These are phyloP conservation scores for Bruguiera gymnorhiza DNA, from an alignment of 345 rosid genomes.

Conservation along the genomic window DNA sequence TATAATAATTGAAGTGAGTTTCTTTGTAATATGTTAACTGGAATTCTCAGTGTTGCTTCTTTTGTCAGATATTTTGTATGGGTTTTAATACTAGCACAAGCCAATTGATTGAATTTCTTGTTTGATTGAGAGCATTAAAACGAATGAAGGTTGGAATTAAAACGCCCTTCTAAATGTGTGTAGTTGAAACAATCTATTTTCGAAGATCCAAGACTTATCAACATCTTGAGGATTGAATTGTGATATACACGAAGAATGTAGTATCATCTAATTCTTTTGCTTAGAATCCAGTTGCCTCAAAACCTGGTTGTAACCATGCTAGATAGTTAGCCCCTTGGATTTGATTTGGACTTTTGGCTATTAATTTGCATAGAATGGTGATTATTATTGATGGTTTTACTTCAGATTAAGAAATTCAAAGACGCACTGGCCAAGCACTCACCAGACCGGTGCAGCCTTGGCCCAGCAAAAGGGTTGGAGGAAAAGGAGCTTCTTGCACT, in stretches of 20 bases:
- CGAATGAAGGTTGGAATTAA: neutral
- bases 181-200: neutral
- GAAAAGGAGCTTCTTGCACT: constrained; percentile 87
- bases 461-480: constrained; percentile 78
- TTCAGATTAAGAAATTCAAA: constrained; percentile 85
- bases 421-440: constrained; percentile 84
- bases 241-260: too few relatives aligned
- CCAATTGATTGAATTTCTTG: too few relatives aligned
- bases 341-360: too few relatives aligned
- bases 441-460: constrained; percentile 75
- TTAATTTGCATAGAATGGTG: neutral
- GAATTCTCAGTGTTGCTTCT: neutral
- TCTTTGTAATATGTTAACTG: neutral
- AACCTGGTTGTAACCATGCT: neutral
- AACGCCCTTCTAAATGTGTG: neutral
- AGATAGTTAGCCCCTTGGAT: too few relatives aligned
- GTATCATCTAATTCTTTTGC: neutral
- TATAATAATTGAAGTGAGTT: neutral
- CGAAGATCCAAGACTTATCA: neutral
- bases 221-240: neutral
- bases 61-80: neutral
- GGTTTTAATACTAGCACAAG: too few relatives aligned
- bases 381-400: neutral
- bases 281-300: neutral
- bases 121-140: too few relatives aligned